A percentile compares a stretch with the other conserved stretches of the same genome.
These are phyloP conservation scores for Solanum pimpinellifolium DNA, from an alignment of 257 asterid species.

Conservation along the genomic window DNA sequence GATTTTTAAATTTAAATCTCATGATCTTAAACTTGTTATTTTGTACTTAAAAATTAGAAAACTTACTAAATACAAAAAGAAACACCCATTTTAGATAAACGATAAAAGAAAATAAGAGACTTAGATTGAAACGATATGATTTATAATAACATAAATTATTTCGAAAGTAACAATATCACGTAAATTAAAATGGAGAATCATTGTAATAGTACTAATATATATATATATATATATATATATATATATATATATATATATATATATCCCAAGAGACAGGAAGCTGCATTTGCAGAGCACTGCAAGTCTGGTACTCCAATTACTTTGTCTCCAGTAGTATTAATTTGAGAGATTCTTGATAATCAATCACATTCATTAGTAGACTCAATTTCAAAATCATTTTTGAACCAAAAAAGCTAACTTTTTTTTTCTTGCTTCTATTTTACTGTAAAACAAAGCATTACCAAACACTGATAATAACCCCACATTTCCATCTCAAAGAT, in stretches of 20 bases:
- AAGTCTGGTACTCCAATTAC: not conserved
- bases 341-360: not conserved
- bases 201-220: not conserved
- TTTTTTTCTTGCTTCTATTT: not conserved
- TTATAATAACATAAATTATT: too few relatives aligned
- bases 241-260: not conserved
- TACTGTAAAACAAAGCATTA: not conserved
- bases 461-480: constrained; percentile 1
- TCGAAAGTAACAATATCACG: not conserved
- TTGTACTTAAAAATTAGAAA: too few relatives aligned
- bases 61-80: too few relatives aligned
- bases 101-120: not conserved
- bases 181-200: not conserved
- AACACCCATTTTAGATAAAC: not conserved
- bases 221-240: not conserved
- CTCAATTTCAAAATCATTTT: not conserved
- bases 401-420: not conserved
- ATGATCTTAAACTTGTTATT: too few relatives aligned
- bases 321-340: not conserved
- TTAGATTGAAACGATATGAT: not conserved
- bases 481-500: not conserved
- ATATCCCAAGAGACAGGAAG: constrained; percentile 1
- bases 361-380: not conserved
- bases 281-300: not conserved
- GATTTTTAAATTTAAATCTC: too few relatives aligned